Evolutionary conservation across 2,329 filamentous ascomycete species (phyloP), one percentile per base, ranked within the genome.

Genomic region (Bipolaris oryzae): DNA sequence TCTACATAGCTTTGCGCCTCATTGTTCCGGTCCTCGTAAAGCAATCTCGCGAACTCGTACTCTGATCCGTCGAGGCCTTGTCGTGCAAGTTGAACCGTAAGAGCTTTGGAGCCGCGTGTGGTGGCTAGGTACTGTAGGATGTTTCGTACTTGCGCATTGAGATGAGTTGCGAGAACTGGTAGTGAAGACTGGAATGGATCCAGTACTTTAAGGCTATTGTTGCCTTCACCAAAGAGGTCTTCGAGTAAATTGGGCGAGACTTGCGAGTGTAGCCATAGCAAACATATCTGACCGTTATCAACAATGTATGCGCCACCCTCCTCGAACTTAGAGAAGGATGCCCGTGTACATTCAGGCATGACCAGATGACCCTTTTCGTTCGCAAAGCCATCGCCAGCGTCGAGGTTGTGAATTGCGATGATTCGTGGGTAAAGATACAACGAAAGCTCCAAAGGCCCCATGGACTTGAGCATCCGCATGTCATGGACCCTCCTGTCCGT

Each of bases 1-100:
- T 99, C 95, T 33, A 98, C 95, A 77, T 98, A 99, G 74, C 91
- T 96, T 79, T 96, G 93, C 34, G 95, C 95, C 79, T 99, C 95
- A 66, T 96, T 96, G 76, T 98, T 98, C 63, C 95, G 86, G 73
- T 99, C 95, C 78, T 99, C 95, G 31, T 96, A 87, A 64, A 99
- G 78, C 78, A 96, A 82, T 50, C 93, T 83, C 7, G 95, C 95
- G 80, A 98, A 99, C 77, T 99, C 95, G 70, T 92, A 98, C 76
- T 99, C 95, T 3, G 93, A 91, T 0, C 95, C 95, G 71, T 99
- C 95, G 3, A 98, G 83, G 0, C 93, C 93, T 77, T 98, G 95
- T 56, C 95, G 81, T 7, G 95, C 95, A 45, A 99, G 82, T 77
- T 98, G 95, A 45, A 99, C 85, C 1, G 91, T 91, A 58, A 96